phyloP scores from a whole-genome alignment of 225 moss, liverwort and hornwort genomes.

The Neckera pumila region DNA sequence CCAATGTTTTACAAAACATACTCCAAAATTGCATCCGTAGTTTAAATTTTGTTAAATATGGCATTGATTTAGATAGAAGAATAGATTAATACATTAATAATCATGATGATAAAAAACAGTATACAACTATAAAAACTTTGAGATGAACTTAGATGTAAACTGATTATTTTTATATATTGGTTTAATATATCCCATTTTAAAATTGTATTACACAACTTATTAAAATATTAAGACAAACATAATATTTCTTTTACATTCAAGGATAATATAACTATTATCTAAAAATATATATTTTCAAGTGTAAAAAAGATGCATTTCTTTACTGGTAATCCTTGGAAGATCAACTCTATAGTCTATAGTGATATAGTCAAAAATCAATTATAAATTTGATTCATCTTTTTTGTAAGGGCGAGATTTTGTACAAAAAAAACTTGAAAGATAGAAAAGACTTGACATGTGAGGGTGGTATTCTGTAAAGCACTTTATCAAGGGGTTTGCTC shows the following conservation, averaged over 20 bases:
- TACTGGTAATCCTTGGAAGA: accelerated
- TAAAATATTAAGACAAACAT: no score
- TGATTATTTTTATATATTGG: no score
- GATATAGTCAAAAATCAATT: neutral
- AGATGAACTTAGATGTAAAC: neutral
- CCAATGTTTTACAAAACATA: no score
- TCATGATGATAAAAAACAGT: neutral
- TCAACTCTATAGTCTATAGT: neutral
- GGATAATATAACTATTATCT: neutral
- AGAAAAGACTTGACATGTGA: accelerated
- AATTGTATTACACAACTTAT: no score
- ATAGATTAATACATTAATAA: neutral
- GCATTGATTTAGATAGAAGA: neutral
- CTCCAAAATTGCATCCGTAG: no score
- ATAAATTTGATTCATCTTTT: neutral
- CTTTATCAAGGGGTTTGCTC: accelerated
- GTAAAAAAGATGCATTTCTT: neutral
- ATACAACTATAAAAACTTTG: neutral
- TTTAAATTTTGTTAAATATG: no score
- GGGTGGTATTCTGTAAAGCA: accelerated
- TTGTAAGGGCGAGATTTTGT: accelerated
- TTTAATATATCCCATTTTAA: accelerated
- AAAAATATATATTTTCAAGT: no score
- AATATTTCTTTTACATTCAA: neutral
- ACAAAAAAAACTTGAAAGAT: accelerated